Evolutionary conservation across 306 rosid genomes (phyloP), one percentile per base, ranked within the genome.

Genomic region (Corylus americana): DNA sequence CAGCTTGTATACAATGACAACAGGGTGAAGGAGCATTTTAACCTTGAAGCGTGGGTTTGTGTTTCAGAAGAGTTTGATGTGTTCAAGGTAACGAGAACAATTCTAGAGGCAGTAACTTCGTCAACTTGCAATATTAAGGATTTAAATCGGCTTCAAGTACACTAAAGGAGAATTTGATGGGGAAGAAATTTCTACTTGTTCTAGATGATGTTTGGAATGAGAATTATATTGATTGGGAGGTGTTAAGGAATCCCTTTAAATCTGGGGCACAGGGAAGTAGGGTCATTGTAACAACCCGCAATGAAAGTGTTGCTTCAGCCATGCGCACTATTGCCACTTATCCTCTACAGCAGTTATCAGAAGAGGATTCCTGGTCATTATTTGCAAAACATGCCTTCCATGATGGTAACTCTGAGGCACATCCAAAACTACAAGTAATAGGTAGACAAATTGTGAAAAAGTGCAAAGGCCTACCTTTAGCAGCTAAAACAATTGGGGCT

Each of bases 151-250:
- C 55, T 77, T 69, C 79, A 77, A 57, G 55, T n/a, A 8, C 42
- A 18, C 18, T 68, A 39, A 39, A 4, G n/a, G 78, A 76, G 1
- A 50, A 39, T n/a, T 59, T 83, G n/a, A 20, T 10, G 8, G 31
- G 44, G 13, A 76, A 63, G 37, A 83, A 61, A 55, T 63, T 79
- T 25, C 39, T 83, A 13, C 73, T 83, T 51, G 75, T 83, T 61
- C 72, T 83, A 51, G 83, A 83, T 61, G 86, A 79, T 20, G 74
- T 83, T 37, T 79, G 86, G 83, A 79, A 71, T 31, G 81, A 76
- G 27, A 76, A 76, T 29, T 62, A 66, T 11, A 29, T 39, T 22
- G 29, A 73, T 8, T 84, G 78, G 84, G 75, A 55, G 10, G 29
- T n/a, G n/a, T 12, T 84, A 55, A 73, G 17, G 7, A 39, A 48